Conservation (phyloP, 768 basidiomycete species). For the Baorangia bicolor region DNA sequence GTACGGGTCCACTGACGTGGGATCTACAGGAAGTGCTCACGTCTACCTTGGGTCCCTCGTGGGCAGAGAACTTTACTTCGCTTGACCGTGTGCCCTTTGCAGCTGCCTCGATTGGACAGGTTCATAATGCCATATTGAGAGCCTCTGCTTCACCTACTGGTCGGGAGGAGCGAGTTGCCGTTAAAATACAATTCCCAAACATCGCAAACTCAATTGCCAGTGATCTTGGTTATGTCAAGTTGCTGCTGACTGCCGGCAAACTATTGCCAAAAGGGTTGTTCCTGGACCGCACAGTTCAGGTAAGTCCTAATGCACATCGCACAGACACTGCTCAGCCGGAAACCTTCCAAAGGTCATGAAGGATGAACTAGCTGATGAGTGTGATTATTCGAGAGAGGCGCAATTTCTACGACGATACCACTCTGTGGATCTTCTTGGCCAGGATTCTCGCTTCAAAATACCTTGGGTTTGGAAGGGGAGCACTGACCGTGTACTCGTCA, state of each 20-base stretch:
- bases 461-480: constrained; percentile 86
- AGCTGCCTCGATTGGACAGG: constrained; percentile 96
- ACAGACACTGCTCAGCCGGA: neutral
- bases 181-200: constrained; percentile 95
- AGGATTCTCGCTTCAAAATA: constrained; percentile 70
- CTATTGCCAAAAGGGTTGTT: constrained; percentile 88
- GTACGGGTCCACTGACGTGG: neutral
- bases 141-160: constrained; percentile 53
- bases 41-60: constrained; percentile 70
- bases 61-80: constrained; percentile 65
- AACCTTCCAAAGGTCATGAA: constrained; percentile 68
- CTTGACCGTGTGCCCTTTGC: constrained; percentile 91
- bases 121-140: constrained; percentile 72
- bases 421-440: constrained; percentile 46
- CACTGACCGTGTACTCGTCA: constrained; percentile 82
- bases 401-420: constrained; percentile 63
- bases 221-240: constrained; percentile 82
- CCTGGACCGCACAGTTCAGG: constrained; percentile 82
- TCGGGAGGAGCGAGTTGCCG: constrained; percentile 58
- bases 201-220: constrained; percentile 83
- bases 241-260: constrained; percentile 76
- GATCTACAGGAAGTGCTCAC: constrained; percentile 61
- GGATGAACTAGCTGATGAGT: constrained; percentile 88
- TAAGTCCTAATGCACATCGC: constrained; percentile 23
- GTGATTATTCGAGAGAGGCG: constrained; percentile 86